These are phyloP conservation scores for Lactarius tabidus DNA, from an alignment of 768 basidiomycete genomes.

Conservation along the genomic window DNA sequence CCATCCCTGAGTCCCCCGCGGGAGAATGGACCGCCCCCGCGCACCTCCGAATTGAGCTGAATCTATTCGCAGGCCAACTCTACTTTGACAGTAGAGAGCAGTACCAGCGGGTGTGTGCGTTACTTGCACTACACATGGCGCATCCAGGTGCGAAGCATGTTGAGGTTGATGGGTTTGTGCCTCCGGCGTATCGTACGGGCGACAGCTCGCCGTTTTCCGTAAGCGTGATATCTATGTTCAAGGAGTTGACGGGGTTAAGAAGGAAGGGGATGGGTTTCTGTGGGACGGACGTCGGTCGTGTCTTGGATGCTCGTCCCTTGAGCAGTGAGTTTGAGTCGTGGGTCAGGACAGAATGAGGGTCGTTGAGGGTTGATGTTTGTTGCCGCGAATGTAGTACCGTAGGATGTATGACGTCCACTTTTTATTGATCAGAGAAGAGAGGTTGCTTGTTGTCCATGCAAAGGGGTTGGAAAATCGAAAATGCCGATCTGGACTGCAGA, in stretches of 20 bases:
- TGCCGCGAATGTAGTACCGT: background rate
- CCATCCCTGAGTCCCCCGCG: background rate
- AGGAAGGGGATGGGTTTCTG: background rate
- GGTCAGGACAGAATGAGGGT: background rate
- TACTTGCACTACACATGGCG: background rate
- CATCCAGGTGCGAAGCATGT: background rate
- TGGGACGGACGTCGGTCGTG: background rate
- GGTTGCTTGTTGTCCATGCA: too few species aligned
- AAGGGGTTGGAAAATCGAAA: too few species aligned
- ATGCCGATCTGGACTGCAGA: too few species aligned
- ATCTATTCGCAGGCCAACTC: conserved; percentile 1
- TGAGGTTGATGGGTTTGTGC: background rate
- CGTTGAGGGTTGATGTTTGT: background rate
- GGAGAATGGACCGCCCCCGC: background rate
- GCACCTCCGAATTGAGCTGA: background rate
- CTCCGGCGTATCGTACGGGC: background rate
- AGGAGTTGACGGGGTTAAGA: background rate
- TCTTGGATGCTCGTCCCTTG: background rate
- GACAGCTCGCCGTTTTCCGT: background rate
- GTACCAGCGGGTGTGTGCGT: conserved; percentile 1
- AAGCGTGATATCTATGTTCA: background rate
- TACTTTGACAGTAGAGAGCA: background rate
- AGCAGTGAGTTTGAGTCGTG: background rate
- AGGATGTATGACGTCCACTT: background rate
- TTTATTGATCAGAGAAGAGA: background rate